phyloP scores from a whole-genome alignment of 192 early-diverging fungal species.

The Kappamyces sp. region DNA sequence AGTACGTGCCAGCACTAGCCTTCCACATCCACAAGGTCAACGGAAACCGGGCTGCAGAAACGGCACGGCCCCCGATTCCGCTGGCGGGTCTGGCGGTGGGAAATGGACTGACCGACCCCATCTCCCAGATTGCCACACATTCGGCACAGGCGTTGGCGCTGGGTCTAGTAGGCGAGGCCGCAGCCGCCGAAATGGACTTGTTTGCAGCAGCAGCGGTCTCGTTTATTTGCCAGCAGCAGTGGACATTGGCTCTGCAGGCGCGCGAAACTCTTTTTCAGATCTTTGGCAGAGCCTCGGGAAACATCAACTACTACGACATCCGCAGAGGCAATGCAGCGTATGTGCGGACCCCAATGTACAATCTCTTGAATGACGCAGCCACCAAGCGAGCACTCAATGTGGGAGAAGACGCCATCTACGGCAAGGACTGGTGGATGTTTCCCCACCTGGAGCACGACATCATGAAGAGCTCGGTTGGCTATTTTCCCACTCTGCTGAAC shows the following conservation, averaged over 20 bases:
- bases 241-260: slow-evolving; percentile 37
- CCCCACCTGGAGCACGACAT: slow-evolving; percentile 50
- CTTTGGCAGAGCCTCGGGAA: slow-evolving; percentile 61
- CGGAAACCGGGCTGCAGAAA: slow-evolving; percentile 37
- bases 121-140: slow-evolving; percentile 49
- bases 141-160: slow-evolving; percentile 50
- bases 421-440: slow-evolving; percentile 48
- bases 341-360: slow-evolving; percentile 55
- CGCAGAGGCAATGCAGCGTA: slow-evolving; percentile 57
- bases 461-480: slow-evolving; percentile 53
- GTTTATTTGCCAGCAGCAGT: slow-evolving; percentile 41
- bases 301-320: slow-evolving; percentile 73
- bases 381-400: slow-evolving; percentile 61
- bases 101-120: slow-evolving; percentile 61
- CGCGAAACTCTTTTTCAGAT: slow-evolving; percentile 58
- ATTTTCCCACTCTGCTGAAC: slow-evolving; percentile 53
- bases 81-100: slow-evolving; percentile 56
- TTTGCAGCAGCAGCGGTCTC: slow-evolving; percentile 32
- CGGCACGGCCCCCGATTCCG: slow-evolving; percentile 23
- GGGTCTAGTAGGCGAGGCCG: slow-evolving; percentile 43
- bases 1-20: slow-evolving; percentile 67
- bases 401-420: slow-evolving; percentile 30
- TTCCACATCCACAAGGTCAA: slow-evolving; percentile 44
- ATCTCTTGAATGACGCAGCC: slow-evolving; percentile 45
- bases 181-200: slow-evolving; percentile 32